phyloP scores from a whole-genome alignment of 1,284 basidiomycete genomes.

The Megacollybia platyphylla region DNA sequence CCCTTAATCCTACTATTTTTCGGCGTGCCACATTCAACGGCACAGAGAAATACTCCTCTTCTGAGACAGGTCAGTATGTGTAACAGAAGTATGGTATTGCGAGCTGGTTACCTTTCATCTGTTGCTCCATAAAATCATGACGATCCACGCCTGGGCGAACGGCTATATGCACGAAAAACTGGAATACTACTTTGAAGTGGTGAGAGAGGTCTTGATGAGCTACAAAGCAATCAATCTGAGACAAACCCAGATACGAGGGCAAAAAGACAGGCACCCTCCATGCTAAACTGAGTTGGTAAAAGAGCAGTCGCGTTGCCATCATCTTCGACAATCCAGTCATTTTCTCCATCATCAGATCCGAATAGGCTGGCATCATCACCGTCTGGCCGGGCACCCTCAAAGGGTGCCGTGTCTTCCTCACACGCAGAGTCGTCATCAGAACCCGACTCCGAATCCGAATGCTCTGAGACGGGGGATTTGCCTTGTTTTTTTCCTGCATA shows the following conservation, averaged over 20 bases:
- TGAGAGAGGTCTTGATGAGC: constrained; percentile 60
- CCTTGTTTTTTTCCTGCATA: constrained; percentile 35
- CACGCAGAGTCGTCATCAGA: constrained; percentile 17
- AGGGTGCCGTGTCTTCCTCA: constrained; percentile 19
- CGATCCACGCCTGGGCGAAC: constrained; percentile 43
- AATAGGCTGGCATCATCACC: constrained; percentile 22
- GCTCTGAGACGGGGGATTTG: constrained; percentile 15
- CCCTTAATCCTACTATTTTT: constrained; percentile 53
- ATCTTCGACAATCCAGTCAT: constrained; percentile 68
- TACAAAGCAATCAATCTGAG: too few relatives aligned
- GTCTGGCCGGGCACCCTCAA: constrained; percentile 28
- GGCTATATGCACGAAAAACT: constrained; percentile 73
- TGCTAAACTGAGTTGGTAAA: constrained; percentile 67
- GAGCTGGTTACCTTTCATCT: constrained; percentile 31
- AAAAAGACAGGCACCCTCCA: constrained; percentile 21
- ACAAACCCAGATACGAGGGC: too few relatives aligned
- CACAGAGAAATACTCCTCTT: constrained; percentile 60
- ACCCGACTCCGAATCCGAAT: constrained; percentile 23
- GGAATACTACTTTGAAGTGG: constrained; percentile 78
- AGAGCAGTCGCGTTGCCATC: constrained; percentile 29
- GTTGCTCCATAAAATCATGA: constrained; percentile 36
- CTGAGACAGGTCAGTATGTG: constrained; percentile 15
- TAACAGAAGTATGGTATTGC: neutral
- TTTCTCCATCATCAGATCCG: constrained; percentile 19
- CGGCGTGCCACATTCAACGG: constrained; percentile 50